Conservation (phyloP, 192 early-diverging fungal genomes). For the Backusella circina region DNA sequence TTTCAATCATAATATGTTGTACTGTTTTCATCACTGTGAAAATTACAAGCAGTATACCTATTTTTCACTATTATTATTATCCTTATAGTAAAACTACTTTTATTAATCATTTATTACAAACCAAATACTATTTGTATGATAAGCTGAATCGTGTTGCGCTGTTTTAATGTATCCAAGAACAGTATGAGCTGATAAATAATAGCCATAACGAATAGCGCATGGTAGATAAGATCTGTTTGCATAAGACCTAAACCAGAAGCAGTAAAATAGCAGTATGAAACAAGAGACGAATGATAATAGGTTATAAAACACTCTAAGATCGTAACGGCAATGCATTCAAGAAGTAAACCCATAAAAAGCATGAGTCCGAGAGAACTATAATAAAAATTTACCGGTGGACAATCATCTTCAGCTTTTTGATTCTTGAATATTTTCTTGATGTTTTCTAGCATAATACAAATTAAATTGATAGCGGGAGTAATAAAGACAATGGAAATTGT, state of each 20-base stretch:
- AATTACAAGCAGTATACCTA: neutral
- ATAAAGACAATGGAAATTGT: too few relatives aligned
- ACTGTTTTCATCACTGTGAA: slow-evolving; percentile 3
- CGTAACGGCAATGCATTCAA: neutral
- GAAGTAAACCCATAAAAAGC: neutral
- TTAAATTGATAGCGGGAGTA: neutral
- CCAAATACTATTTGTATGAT: neutral
- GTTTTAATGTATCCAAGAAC: neutral
- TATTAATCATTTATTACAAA: neutral
- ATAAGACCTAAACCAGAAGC: too few relatives aligned
- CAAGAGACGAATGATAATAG: neutral
- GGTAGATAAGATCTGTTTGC: neutral
- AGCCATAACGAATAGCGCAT: neutral
- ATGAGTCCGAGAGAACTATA: neutral
- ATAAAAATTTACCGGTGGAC: neutral
- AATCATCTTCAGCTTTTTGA: neutral
- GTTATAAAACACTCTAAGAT: neutral
- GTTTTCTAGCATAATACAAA: neutral
- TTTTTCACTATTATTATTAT: neutral
- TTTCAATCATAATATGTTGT: neutral
- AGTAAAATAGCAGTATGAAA: neutral
- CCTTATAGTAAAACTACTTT: too few relatives aligned
- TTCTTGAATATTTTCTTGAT: neutral
- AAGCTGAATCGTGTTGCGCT: neutral
- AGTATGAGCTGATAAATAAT: neutral